Percentiles rank a stretch among this genome's conserved stretches.
Conservation (phyloP, 441 rosid species). For the Viola pubescens region DNA sequence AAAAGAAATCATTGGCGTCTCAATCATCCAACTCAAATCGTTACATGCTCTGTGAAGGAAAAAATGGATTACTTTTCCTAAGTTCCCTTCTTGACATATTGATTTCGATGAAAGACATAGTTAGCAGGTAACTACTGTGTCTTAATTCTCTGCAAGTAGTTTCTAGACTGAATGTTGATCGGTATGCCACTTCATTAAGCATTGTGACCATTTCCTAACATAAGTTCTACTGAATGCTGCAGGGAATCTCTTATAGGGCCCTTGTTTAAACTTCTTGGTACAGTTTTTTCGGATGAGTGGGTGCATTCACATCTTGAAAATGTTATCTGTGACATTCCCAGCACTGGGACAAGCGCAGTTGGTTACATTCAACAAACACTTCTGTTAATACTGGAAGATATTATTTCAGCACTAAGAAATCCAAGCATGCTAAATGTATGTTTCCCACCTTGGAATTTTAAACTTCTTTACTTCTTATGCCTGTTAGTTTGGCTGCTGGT, state of each 20-base stretch:
- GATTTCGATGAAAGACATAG: constrained; percentile 68
- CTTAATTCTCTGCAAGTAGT: neutral
- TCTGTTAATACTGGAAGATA: constrained; percentile 66
- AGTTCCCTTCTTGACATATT: constrained; percentile 78
- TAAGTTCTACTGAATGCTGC: constrained; percentile 15
- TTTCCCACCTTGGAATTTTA: constrained; percentile 13
- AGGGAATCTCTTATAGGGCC: constrained; percentile 79
- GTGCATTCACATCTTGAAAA: constrained; percentile 28
- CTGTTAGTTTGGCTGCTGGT: constrained; percentile 4
- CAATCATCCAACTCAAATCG: constrained; percentile 24
- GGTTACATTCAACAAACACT: constrained; percentile 57
- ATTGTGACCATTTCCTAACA: constrained; percentile 2
- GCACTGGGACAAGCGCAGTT: constrained; percentile 29
- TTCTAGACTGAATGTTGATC: neutral
- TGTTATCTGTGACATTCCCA: constrained; percentile 37
- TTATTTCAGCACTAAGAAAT: constrained; percentile 37
- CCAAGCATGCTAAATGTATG: constrained; percentile 48
- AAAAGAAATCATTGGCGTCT: constrained; percentile 36
- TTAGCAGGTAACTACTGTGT: constrained; percentile 50
- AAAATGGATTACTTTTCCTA: constrained; percentile 40
- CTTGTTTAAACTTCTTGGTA: constrained; percentile 68
- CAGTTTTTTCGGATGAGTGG: constrained; percentile 50
- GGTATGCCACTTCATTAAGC: constrained; percentile 8
- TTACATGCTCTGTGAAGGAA: constrained; percentile 35
- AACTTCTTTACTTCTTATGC: constrained; percentile 7